A percentile compares a stretch with the other conserved stretches of the same genome.
Conservation (phyloP, 164 flowering plant species). For the Aristolochia californica region DNA sequence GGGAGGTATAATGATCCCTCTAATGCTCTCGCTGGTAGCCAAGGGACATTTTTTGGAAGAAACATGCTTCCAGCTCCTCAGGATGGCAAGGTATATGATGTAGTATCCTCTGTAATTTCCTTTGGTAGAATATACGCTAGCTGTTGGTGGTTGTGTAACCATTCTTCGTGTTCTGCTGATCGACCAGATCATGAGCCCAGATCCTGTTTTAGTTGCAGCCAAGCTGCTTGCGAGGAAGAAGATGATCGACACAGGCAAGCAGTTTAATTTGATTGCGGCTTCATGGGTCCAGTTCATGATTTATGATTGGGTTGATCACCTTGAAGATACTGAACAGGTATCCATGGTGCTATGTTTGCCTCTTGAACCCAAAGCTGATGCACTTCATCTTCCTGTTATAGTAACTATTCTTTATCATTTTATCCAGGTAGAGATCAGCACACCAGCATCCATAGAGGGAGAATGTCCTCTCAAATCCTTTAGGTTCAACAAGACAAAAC, state of each 20-base stretch:
- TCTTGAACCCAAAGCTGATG: not conserved
- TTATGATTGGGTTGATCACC: conserved; percentile 42
- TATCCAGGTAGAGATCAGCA: conserved; percentile 25
- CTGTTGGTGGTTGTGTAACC: not conserved
- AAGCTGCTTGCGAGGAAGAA: conserved; percentile 28
- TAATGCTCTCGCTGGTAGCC: conserved; percentile 19
- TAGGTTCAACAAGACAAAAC: conserved; percentile 25
- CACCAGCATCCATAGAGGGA: conserved; percentile 26
- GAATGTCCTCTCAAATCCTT: conserved; percentile 33
- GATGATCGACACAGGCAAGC: conserved; percentile 28
- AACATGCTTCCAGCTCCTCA: conserved; percentile 30
- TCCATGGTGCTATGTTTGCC: no score
- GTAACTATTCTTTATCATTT: not conserved
- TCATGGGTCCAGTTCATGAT: conserved; percentile 48
- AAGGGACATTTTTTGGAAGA: conserved; percentile 33
- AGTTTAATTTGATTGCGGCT: conserved; percentile 39
- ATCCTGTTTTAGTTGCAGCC: conserved; percentile 29
- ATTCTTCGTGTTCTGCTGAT: not conserved
- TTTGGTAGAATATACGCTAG: not conserved
- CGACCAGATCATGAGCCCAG: conserved; percentile 24
- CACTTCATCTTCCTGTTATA: not conserved
- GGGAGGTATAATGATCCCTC: conserved; percentile 28
- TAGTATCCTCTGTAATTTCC: no score
- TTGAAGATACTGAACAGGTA: conserved; percentile 34
- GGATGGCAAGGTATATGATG: conserved; percentile 13